phyloP scores from a whole-genome alignment of 2,329 filamentous ascomycete genomes.

The Ceratocystis cubensis region DNA sequence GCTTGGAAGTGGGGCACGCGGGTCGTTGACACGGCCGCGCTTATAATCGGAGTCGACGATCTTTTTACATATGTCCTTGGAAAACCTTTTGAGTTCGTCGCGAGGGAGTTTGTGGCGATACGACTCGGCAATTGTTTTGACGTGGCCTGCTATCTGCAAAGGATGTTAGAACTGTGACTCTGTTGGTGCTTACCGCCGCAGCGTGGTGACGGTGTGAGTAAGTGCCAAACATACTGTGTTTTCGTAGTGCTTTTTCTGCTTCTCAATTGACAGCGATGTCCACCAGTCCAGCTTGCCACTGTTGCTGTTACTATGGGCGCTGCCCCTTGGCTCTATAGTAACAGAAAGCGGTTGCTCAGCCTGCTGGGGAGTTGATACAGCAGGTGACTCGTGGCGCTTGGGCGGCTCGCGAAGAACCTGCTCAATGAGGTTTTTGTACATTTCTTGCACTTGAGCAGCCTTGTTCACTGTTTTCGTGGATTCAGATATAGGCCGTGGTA shows the following conservation, averaged over 20 bases:
- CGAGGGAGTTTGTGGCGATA: slow-evolving; percentile 78
- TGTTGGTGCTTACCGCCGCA: too few relatives aligned
- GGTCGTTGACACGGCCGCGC: slow-evolving; percentile 72
- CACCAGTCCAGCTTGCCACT: slow-evolving; percentile 42
- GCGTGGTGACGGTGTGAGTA: not conserved
- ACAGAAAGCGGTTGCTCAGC: slow-evolving; percentile 42
- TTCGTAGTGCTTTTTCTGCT: slow-evolving; percentile 91
- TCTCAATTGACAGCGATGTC: slow-evolving; percentile 58
- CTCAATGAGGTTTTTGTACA: slow-evolving; percentile 74
- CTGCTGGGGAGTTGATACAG: slow-evolving; percentile 43
- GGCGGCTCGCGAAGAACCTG: slow-evolving; percentile 61
- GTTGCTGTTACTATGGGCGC: too few relatives aligned
- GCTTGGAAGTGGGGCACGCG: slow-evolving; percentile 53
- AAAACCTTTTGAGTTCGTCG: slow-evolving; percentile 54
- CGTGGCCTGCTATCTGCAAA: slow-evolving; percentile 61
- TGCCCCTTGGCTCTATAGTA: slow-evolving; percentile 45
- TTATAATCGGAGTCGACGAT: slow-evolving; percentile 87
- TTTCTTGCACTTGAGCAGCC: slow-evolving; percentile 51
- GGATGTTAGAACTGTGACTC: not conserved
- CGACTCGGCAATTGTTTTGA: slow-evolving; percentile 76
- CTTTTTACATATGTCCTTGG: slow-evolving; percentile 66
- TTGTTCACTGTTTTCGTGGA: slow-evolving; percentile 51
- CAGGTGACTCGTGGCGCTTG: slow-evolving; percentile 26
- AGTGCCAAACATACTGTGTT: slow-evolving; percentile 56
- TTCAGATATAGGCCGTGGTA: slow-evolving; percentile 40